These are phyloP conservation scores for Blastobotrys elegans DNA, from an alignment of 1,139 yeast genomes.

Conservation along the genomic window DNA sequence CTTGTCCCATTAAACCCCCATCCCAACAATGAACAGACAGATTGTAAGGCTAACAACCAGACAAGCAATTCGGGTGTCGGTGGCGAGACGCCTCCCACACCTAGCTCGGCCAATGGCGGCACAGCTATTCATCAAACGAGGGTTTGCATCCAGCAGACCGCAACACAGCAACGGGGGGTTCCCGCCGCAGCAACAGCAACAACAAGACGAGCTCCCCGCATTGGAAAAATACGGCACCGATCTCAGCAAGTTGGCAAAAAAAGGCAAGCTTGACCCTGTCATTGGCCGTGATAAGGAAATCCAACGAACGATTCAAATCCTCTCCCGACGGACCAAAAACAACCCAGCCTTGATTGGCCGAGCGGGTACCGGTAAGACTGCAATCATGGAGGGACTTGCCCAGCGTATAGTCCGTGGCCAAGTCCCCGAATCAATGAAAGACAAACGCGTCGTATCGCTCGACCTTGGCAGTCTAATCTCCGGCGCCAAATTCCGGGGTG, in stretches of 20 bases:
- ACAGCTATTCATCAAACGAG: not conserved
- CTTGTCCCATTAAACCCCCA: not conserved
- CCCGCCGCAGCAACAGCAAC: constrained; percentile 9
- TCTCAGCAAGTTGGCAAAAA: constrained; percentile 76
- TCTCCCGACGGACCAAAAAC: constrained; percentile 88
- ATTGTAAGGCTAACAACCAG: not conserved
- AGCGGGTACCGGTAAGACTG: constrained; percentile 98
- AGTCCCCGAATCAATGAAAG: constrained; percentile 90
- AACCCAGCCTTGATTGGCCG: constrained; percentile 92
- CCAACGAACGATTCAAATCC: constrained; percentile 82
- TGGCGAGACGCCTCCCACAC: constrained; percentile 2
- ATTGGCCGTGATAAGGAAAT: constrained; percentile 97
- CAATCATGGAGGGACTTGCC: constrained; percentile 93
- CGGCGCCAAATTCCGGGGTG: constrained; percentile 94
- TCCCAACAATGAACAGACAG: constrained; percentile 1
- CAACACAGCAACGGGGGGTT: constrained; percentile 12
- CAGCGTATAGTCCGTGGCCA: constrained; percentile 87
- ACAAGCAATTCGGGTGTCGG: constrained; percentile 1
- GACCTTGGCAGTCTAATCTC: constrained; percentile 88
- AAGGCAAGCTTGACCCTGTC: constrained; percentile 93
- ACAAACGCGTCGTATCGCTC: constrained; percentile 73
- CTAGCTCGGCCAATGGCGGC: not conserved
- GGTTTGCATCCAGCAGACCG: not conserved
- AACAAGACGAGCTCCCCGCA: constrained; percentile 50
- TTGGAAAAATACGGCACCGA: constrained; percentile 80